Conservation (phyloP, 1,284 basidiomycete species). For the Phellopilus nigrolimitatus region DNA sequence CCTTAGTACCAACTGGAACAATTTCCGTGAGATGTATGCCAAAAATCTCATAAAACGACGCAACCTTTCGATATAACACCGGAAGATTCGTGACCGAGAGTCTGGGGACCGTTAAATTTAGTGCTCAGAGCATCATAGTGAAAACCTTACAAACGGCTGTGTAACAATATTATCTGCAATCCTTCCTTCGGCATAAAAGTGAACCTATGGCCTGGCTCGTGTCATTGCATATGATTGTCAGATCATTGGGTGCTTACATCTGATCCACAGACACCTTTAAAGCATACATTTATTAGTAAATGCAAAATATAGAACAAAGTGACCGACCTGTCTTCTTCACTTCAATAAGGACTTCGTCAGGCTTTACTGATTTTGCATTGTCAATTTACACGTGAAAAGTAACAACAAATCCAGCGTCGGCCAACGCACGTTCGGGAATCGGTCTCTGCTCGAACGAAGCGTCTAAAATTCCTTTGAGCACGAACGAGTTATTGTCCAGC, state of each 20-base stretch:
- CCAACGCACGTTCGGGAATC: too few relatives aligned
- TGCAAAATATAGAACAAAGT: background rate
- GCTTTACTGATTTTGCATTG: slow-evolving; percentile 59
- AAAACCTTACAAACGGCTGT: slow-evolving; percentile 61
- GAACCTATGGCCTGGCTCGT: slow-evolving; percentile 43
- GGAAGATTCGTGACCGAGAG: slow-evolving; percentile 55
- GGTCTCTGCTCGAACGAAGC: too few relatives aligned
- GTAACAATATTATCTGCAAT: slow-evolving; percentile 76
- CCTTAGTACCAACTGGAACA: slow-evolving; percentile 58
- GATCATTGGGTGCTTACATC: slow-evolving; percentile 52
- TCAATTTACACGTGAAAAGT: too few relatives aligned
- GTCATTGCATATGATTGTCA: slow-evolving; percentile 12
- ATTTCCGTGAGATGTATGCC: background rate
- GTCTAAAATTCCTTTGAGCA: too few relatives aligned
- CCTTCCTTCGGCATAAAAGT: slow-evolving; percentile 71
- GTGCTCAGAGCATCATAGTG: slow-evolving; percentile 3
- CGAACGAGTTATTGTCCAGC: too few relatives aligned
- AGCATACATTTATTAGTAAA: background rate
- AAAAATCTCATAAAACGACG: background rate
- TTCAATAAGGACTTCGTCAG: slow-evolving; percentile 82
- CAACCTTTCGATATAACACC: slow-evolving; percentile 41
- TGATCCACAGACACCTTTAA: slow-evolving; percentile 80
- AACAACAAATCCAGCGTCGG: too few relatives aligned
- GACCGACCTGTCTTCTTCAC: slow-evolving; percentile 84
- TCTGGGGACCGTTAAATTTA: slow-evolving; percentile 26